phyloP scores from a whole-genome alignment of 495 filamentous ascomycete species.

The Penicillium paxilli region DNA sequence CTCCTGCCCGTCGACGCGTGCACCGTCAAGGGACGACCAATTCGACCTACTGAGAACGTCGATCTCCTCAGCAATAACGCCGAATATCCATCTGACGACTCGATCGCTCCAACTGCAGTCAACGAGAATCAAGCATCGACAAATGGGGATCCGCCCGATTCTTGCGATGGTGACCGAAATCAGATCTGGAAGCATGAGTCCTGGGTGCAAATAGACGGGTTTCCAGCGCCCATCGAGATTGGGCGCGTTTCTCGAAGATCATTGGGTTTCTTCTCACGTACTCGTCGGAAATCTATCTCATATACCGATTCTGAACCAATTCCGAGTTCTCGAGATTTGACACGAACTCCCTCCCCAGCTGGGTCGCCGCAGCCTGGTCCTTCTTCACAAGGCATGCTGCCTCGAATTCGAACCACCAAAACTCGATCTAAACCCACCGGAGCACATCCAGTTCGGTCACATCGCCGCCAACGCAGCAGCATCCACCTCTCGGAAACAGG shows the following conservation, averaged over 20 bases:
- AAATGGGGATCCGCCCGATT: constrained; percentile 19
- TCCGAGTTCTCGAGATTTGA: constrained; percentile 31
- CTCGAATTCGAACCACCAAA: constrained; percentile 19
- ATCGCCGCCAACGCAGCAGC: constrained; percentile 44
- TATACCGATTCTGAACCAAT: constrained; percentile 45
- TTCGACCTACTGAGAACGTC: constrained; percentile 23
- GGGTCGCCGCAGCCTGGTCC: constrained; percentile 30
- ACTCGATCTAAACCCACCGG: constrained; percentile 18
- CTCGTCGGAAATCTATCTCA: constrained; percentile 74
- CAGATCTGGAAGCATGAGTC: constrained; percentile 79
- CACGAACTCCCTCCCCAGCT: constrained; percentile 36
- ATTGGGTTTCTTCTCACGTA: constrained; percentile 88
- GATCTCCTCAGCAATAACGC: constrained; percentile 37
- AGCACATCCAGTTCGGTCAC: constrained; percentile 18
- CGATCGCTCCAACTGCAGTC: constrained; percentile 36
- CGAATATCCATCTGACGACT: constrained; percentile 42
- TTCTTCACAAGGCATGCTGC: constrained; percentile 22
- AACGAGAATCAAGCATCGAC: constrained; percentile 17
- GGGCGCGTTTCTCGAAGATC: constrained; percentile 78
- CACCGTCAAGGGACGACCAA: constrained; percentile 70
- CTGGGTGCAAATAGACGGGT: constrained; percentile 78
- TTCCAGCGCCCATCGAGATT: constrained; percentile 73
- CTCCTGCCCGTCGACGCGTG: constrained; percentile 90
- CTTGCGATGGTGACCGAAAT: constrained; percentile 44
- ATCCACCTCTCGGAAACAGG: constrained; percentile 70